Evolutionary conservation across 164 flowering plant genomes (phyloP).

Genomic region (Platanus orientalis): DNA sequence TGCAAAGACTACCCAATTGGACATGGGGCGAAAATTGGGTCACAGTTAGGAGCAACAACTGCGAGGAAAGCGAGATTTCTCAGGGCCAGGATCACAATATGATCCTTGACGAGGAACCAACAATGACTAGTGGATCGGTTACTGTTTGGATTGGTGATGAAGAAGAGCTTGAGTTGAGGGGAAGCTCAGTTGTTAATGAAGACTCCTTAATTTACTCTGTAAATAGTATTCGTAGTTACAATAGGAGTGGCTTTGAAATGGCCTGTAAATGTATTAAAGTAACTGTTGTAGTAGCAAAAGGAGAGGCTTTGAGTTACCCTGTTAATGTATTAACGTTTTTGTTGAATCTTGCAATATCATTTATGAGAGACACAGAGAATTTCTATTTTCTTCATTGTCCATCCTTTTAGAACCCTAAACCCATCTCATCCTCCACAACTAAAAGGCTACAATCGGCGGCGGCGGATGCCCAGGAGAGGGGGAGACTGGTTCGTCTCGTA

Average conservation of each 20-base stretch:
- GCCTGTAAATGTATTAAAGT: slow-evolving; percentile 10
- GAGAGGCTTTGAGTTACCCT: no score
- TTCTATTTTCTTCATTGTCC: no score
- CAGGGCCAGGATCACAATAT: neutral
- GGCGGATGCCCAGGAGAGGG: no score
- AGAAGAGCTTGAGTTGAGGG: slow-evolving; percentile 9
- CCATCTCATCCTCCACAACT: no score
- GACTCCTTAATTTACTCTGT: neutral
- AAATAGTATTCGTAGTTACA: neutral
- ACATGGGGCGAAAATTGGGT: slow-evolving; percentile 41
- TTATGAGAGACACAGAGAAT: no score
- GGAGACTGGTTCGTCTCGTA: no score
- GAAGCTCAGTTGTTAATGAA: slow-evolving; percentile 9
- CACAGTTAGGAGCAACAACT: slow-evolving; percentile 24
- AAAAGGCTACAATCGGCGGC: no score
- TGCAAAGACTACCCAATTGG: slow-evolving; percentile 30
- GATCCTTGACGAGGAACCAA: neutral
- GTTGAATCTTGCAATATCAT: no score
- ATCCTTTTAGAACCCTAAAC: no score
- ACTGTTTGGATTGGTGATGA: slow-evolving; percentile 6
- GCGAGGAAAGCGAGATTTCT: neutral
- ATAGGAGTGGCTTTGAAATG: slow-evolving; percentile 2
- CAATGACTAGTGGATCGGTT: slow-evolving; percentile 13
- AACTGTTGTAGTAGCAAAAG: no score
- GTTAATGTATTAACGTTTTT: no score